Evolutionary conservation across 1,284 basidiomycete genomes (phyloP).

Genomic region (Rhodotorula sp.): DNA sequence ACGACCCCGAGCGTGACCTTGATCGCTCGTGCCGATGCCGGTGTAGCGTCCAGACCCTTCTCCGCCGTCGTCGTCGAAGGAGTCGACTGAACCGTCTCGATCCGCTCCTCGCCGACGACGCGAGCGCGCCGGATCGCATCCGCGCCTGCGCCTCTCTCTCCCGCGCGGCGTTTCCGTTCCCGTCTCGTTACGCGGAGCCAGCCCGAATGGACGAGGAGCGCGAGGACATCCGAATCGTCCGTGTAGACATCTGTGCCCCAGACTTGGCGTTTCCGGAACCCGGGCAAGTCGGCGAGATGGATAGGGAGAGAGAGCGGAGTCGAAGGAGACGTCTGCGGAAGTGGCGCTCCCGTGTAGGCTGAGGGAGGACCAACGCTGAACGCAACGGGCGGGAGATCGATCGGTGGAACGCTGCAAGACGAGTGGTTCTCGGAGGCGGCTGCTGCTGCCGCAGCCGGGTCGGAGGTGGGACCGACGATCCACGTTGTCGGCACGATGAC

Average conservation of each 20-base stretch:
- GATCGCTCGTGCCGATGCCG: neutral
- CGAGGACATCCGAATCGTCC: constrained; percentile 59
- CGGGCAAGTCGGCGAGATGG: constrained; percentile 40
- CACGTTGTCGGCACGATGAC: constrained; percentile 37
- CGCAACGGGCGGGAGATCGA: constrained; percentile 11
- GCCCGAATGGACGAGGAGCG: constrained; percentile 57
- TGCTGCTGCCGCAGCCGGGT: neutral
- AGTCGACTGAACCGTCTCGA: neutral
- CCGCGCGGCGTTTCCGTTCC: constrained; percentile 9
- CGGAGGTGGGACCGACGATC: constrained; percentile 16
- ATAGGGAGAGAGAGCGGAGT: constrained; percentile 21
- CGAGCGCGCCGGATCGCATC: constrained; percentile 14
- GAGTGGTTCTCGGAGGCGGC: neutral
- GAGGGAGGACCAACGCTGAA: constrained; percentile 15
- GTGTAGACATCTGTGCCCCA: constrained; percentile 62
- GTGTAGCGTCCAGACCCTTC: neutral
- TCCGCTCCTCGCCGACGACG: neutral
- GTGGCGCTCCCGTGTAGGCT: constrained; percentile 11
- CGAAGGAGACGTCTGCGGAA: neutral
- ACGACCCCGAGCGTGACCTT: constrained; percentile 55
- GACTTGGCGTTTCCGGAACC: constrained; percentile 47
- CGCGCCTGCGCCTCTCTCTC: constrained; percentile 22
- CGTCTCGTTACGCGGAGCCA: constrained; percentile 52
- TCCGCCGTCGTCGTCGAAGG: neutral
- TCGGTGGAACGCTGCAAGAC: constrained; percentile 9